Evolutionary conservation across 1,284 basidiomycete genomes (phyloP).

Genomic region (Rhizopogon hawkerae): DNA sequence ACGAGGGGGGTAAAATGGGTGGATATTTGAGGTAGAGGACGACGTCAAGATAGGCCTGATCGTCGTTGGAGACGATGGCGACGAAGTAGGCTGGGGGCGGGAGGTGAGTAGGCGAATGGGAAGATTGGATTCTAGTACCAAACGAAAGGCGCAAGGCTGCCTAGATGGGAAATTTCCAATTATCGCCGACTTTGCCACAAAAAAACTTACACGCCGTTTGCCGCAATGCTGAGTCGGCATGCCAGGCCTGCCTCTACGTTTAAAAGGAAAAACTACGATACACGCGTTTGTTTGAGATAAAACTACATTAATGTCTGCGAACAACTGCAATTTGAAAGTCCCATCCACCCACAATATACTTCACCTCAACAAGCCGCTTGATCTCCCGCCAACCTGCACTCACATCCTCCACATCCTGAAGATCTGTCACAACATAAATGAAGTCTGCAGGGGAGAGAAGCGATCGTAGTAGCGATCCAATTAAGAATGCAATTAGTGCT

Average conservation of each 20-base stretch:
- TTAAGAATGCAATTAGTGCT: slow-evolving; percentile 81
- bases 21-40: not conserved
- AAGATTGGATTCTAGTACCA: slow-evolving; percentile 22
- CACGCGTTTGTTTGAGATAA: not conserved
- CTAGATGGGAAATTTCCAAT: slow-evolving; percentile 30
- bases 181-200: slow-evolving; percentile 17
- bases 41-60: not conserved
- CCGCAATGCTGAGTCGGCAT: slow-evolving; percentile 9
- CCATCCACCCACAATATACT: slow-evolving; percentile 71
- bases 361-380: slow-evolving; percentile 67
- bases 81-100: slow-evolving; percentile 1
- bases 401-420: slow-evolving; percentile 42
- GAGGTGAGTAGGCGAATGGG: slow-evolving; percentile 4
- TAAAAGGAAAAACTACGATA: not conserved
- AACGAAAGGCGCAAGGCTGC: slow-evolving; percentile 25
- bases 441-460: slow-evolving; percentile 89
- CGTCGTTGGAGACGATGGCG: slow-evolving; percentile 1
- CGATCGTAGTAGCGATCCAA: slow-evolving; percentile 84
- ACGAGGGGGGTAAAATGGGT: not conserved
- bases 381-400: slow-evolving; percentile 74
- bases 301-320: slow-evolving; percentile 44
- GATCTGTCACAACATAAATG: slow-evolving; percentile 64
- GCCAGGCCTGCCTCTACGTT: not conserved
- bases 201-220: slow-evolving; percentile 27
- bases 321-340: slow-evolving; percentile 77